Base-by-base conservation (phyloP, 1,284 basidiomycete species). In the Wallemia hederae region DNA sequence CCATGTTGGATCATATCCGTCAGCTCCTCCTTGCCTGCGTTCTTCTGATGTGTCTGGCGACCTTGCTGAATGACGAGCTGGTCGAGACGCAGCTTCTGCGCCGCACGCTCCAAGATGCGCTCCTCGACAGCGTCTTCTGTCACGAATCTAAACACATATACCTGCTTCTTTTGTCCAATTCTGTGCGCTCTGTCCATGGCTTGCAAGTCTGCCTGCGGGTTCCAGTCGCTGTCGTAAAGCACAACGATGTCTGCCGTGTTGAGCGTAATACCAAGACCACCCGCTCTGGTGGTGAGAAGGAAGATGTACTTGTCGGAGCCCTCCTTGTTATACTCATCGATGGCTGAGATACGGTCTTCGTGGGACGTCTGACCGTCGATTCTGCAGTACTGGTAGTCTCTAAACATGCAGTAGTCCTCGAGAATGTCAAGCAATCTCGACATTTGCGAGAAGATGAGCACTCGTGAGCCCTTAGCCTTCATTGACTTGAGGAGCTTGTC, bases 111-210 rank as follows among this genome's bases (percentile, higher is more conserved):
- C 22, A 98, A 73, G 77, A 98, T 94, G 33, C 92, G 81, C 72
- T 98, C 94, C 72, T 98, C 94, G 27, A 98, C 90, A 59, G 89
- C 91, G 59, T 84, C 76, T 69, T 96, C 90, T 0, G 94, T 97
- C 66, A 99, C 86, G 70, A 98, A 97, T 26, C 92, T 77, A 76
- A 91, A 99, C 0, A 98, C 94, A 67, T 92, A 94, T 22, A 97
- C 92, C 71, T 98, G 92, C 72, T 97, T 97, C 59, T 86, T 97
- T 73, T 97, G 94, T 1, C 92, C 92, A 64, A 98, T 97, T 66
- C 92, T 86, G 73, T 98, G 92, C 0, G 92, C 92, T 65, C 92
- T 85, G 70, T 98, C 92, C 94, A 98, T 97, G 3, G 94, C 94
- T 70, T 98, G 94, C 61, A 98, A 71, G 74, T 99, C 94, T 2